Evolutionary conservation across 306 rosid genomes (phyloP).

Genomic region (Acmispon strigosus): DNA sequence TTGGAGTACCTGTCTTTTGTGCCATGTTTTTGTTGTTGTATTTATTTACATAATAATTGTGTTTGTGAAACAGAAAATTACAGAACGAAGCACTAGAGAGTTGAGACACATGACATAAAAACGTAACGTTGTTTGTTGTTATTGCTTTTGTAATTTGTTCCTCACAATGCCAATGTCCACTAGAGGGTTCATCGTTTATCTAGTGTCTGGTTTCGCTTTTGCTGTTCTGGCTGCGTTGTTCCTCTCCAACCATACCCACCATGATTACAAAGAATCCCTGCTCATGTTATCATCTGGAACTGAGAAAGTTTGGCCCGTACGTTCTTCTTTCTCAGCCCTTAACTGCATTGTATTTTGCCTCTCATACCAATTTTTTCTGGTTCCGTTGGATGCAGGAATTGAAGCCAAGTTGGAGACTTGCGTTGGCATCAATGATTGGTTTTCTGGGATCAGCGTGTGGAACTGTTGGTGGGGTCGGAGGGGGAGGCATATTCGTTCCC

Average conservation of each 20-base stretch:
- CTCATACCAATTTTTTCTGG: no score
- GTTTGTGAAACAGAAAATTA: not conserved
- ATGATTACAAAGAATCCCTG: not conserved
- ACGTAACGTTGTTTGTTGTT: not conserved
- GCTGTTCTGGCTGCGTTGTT: constrained; percentile 45
- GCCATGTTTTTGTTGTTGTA: no score
- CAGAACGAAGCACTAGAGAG: not conserved
- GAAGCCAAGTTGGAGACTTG: constrained; percentile 60
- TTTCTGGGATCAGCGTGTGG: constrained; percentile 91
- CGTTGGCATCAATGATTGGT: constrained; percentile 67
- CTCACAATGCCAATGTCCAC: constrained; percentile 37
- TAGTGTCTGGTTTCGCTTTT: constrained; percentile 50
- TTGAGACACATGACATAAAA: not conserved
- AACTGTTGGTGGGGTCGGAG: constrained; percentile 96
- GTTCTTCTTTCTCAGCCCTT: not conserved
- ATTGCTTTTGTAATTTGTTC: not conserved
- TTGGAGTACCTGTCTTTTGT: not conserved
- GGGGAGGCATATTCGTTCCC: constrained; percentile 96
- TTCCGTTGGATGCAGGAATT: constrained; percentile 43
- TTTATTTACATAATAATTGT: no score
- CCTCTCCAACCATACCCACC: constrained; percentile 15
- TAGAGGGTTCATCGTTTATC: constrained; percentile 41
- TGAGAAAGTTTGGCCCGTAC: constrained; percentile 67
- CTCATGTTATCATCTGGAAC: constrained; percentile 3
- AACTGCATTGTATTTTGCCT: no score